These are phyloP conservation scores for Lenzites betulinus DNA, from an alignment of 768 basidiomycete species.

Conservation along the genomic window DNA sequence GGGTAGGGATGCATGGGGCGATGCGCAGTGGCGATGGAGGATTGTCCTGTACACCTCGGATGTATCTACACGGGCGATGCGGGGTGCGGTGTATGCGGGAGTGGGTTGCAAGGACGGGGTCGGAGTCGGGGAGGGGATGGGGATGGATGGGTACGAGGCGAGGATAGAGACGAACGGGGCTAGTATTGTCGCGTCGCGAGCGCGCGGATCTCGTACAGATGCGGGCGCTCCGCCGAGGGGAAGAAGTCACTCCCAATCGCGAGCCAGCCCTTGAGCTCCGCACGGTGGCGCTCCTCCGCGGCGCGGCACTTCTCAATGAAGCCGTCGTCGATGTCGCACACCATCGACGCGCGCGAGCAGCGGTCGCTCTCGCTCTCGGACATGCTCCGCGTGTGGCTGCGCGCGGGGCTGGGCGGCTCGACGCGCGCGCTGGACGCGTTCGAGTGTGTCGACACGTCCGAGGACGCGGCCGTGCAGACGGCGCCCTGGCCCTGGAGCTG, in stretches of 20 bases:
- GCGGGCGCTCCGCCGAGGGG: conserved; percentile 56
- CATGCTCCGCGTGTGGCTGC: conserved; percentile 60
- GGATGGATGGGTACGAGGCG: neutral
- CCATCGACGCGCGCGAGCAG: conserved; percentile 77
- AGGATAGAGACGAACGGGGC: neutral
- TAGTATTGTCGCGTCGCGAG: conserved; percentile 84
- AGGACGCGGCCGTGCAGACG: conserved; percentile 22
- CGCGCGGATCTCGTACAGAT: conserved; percentile 80
- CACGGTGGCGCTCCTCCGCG: conserved; percentile 81
- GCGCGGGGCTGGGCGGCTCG: conserved; percentile 57
- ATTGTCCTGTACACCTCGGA: conserved; percentile 20
- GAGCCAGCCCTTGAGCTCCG: conserved; percentile 84
- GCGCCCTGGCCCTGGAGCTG: conserved; percentile 31
- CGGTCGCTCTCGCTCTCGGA: conserved; percentile 82
- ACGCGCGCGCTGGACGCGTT: conserved; percentile 22
- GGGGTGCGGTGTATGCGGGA: neutral
- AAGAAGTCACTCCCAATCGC: conserved; percentile 24
- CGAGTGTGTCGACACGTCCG: conserved; percentile 37
- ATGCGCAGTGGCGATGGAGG: conserved; percentile 2
- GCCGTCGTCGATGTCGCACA: conserved; percentile 74
- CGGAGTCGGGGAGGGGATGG: neutral
- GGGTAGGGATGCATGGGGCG: neutral
- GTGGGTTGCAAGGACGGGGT: neutral
- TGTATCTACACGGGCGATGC: neutral
- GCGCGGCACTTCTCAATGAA: conserved; percentile 70